Conservation (phyloP, 495 filamentous ascomycete species). For the Daldinia caldariorum region DNA sequence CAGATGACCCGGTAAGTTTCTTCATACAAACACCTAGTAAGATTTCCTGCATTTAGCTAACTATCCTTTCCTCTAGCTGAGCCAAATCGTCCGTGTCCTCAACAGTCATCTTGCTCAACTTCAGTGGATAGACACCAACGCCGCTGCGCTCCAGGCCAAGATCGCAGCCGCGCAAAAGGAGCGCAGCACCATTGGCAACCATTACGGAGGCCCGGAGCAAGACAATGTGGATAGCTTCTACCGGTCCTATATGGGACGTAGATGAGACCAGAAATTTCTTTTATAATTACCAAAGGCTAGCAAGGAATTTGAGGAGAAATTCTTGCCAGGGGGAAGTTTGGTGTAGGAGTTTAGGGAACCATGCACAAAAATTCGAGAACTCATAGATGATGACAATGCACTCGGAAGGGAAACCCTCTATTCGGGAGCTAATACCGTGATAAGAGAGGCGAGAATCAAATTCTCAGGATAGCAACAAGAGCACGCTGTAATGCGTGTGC, state of each 20-base stretch:
- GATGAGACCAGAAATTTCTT: conserved; percentile 48
- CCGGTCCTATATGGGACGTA: conserved; percentile 75
- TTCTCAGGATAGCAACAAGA: conserved; percentile 40
- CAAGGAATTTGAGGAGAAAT: not conserved
- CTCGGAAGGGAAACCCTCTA: conserved; percentile 23
- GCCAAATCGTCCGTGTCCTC: conserved; percentile 90
- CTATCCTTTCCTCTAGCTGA: conserved; percentile 66
- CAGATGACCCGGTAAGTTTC: conserved; percentile 87
- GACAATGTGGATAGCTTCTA: conserved; percentile 85
- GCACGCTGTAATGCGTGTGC: conserved; percentile 26
- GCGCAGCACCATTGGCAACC: conserved; percentile 70
- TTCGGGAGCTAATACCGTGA: conserved; percentile 23
- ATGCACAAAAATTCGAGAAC: conserved; percentile 39
- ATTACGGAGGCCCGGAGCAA: conserved; percentile 65
- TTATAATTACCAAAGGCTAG: conserved; percentile 6
- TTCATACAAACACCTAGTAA: conserved; percentile 3
- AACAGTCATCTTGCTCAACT: conserved; percentile 90
- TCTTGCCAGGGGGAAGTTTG: conserved; percentile 9
- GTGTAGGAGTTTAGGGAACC: conserved; percentile 30
- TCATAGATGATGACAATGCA: conserved; percentile 17
- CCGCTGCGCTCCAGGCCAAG: conserved; percentile 80
- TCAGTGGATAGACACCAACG: conserved; percentile 89
- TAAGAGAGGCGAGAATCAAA: conserved; percentile 38
- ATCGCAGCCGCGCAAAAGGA: conserved; percentile 81
- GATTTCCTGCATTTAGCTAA: conserved; percentile 11